Base-by-base conservation (phyloP, 148 eudicot genomes). In the Rhododendron griersonianum region DNA sequence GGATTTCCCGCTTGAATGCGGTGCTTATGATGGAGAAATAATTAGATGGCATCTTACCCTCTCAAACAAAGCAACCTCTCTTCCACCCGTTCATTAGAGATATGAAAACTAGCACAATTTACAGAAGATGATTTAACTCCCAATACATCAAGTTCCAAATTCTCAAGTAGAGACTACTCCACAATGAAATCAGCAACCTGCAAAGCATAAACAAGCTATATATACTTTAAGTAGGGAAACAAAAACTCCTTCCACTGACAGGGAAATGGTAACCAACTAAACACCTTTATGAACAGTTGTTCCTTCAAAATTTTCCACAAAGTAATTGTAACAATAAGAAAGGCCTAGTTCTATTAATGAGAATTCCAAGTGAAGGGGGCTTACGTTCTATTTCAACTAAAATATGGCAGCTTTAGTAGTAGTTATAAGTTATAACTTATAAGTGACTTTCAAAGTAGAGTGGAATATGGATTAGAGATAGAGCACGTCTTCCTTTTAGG, bases 11-110 rank as follows among this genome's bases (percentile, higher is more conserved):
- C 85, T 82, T 85, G 82, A 89, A 84, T 30, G 90, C 88, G 25
- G 87, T 80, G 45, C 90, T 88, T 63, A 93, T 53, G 86, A 90
- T 89, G 30, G 93, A 90, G 71, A 93, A 82, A 81, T 89, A 86
- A 87, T 88, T 91, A 77, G 90, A 88, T 77, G 93, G 95, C 98
- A 95, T 95, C 86, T 90, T 93, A 87, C 81, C 78, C 82, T 81
- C 84, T 90, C 82, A 89, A 57, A 39, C 75, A 69, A 88, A 86
- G 82, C 23, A 91, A 73, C 73, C 76, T 86, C 45, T 15, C 78
- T 84, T 71, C 45, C 65, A 78, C 78, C 47, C 37, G 65, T 63
- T 84, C 67, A 82, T 61, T 61, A 84, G 71, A 48, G 53, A 87
- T 15, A 86, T 57, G 67, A 83, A 23, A 81, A 85, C 57, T 85